A percentile compares a stretch with the other conserved stretches of the same genome.
Evolutionary conservation across 352 stramenopile species (phyloP).

Genomic region (Thalassiosira hispida): DNA sequence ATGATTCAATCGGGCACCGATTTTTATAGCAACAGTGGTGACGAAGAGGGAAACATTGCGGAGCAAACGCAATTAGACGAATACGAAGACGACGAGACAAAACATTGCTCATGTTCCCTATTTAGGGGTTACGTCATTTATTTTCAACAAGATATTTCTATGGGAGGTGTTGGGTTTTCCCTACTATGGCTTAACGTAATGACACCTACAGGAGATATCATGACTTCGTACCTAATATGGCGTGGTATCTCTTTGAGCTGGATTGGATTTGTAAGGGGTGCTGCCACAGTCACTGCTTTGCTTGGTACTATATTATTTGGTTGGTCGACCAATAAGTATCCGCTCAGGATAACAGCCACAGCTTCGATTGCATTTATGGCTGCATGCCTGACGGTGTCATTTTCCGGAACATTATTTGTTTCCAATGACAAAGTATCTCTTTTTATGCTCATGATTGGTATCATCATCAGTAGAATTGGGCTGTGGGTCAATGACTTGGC

Average conservation of each 20-base stretch:
- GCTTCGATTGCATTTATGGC: conserved; percentile 7
- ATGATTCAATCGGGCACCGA: neutral
- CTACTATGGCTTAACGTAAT: conserved; percentile 18
- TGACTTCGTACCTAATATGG: conserved; percentile 23
- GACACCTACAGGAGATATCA: neutral
- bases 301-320: conserved; percentile 3
- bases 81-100: neutral
- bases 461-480: conserved; percentile 7
- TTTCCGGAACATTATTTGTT: conserved; percentile 4
- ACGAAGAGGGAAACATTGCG: neutral
- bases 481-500: conserved; percentile 8
- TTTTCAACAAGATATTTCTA: conserved; percentile 15
- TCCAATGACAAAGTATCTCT: conserved; percentile 10
- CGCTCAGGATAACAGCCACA: conserved; percentile 8
- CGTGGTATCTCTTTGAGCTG: conserved; percentile 5
- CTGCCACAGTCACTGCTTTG: neutral
- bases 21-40: neutral
- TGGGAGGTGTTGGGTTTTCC: conserved; percentile 1
- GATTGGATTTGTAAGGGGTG: conserved; percentile 1
- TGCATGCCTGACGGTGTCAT: neutral
- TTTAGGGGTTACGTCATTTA: conserved; percentile 2
- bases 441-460: neutral
- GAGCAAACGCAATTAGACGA: neutral
- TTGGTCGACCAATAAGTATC: neutral
- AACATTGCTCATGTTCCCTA: neutral